These are phyloP conservation scores for Rauvolfia tetraphylla DNA, from an alignment of 257 asterid species.

Conservation along the genomic window DNA sequence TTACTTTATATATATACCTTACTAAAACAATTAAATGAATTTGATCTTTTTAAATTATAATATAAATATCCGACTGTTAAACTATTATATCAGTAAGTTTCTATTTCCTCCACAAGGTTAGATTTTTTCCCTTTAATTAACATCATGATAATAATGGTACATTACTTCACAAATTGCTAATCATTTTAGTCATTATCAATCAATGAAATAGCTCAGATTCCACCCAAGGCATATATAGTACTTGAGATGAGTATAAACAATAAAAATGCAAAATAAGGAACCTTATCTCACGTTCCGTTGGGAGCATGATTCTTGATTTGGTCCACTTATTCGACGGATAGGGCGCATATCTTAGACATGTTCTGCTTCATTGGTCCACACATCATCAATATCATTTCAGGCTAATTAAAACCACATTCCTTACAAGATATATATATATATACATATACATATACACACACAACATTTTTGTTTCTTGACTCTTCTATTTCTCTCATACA, in stretches of 20 bases:
- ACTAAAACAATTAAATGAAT: too few species aligned
- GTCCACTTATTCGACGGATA: conserved; percentile 31
- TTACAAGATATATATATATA: neutral
- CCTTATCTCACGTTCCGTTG: conserved; percentile 13
- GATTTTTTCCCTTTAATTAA: too few species aligned
- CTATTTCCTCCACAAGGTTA: too few species aligned
- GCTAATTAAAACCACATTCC: neutral
- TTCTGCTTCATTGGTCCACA: conserved; percentile 29
- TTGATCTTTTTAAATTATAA: too few species aligned
- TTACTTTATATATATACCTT: too few species aligned
- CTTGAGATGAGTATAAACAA: neutral
- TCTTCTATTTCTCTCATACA: neutral
- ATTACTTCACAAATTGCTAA: neutral
- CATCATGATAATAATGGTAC: too few species aligned
- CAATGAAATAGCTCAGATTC: neutral
- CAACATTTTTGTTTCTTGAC: neutral
- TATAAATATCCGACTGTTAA: too few species aligned
- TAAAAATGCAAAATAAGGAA: conserved; percentile 9
- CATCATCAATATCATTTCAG: conserved; percentile 12
- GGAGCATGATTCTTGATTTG: conserved; percentile 7
- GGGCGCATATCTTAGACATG: conserved; percentile 18
- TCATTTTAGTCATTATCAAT: neutral
- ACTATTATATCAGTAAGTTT: too few species aligned
- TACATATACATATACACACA: neutral
- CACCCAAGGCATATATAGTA: neutral